Base-by-base conservation (phyloP, 352 stramenopile species). In the Globisporangium acanthophoron region DNA sequence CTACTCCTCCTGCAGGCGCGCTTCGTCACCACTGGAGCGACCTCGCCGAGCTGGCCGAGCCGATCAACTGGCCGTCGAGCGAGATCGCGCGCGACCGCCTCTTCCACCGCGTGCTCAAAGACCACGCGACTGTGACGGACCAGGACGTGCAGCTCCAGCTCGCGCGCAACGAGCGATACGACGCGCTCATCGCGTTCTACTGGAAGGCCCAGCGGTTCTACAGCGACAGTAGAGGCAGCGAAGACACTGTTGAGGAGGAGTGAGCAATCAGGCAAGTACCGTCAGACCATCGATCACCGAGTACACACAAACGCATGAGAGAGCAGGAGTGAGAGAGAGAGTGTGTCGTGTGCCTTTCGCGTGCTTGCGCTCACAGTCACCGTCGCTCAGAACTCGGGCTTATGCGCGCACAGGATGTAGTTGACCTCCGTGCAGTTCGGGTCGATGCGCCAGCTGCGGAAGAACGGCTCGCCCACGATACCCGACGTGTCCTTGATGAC, bases 401-500 rank as follows among this genome's bases (percentile, higher is more conserved):
- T 94, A 27, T 76, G 67, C 18, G 83, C 85, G 49, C 79, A 90
- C 53, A 94, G 62, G 61, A 93, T 88, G 70, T 94, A 94, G 61
- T 94, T 94, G 66, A 94, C 67, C 51, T 73, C 69, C 45, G 75
- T 90, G 65, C 78, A 91, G 52, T 73, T 88, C 18, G 77, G 68
- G 56, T 90, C 69, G 52, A 92, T 85, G 56, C 64, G 73, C 85
- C 85, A 94, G 46, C 76, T 85, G 47, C 74, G 74, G 31, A 81
- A 71, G 41, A 93, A 79, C 37, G 83, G 85, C 48, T 90, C 76
- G 33, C 83, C 85, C 12, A 94, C 74, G 62, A 94, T 91, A 0
- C 85, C 85, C 0, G 80, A 90, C 39, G 92, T 66, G 51, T 94
- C 74, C 59, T 86, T 80, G 45, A 88, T 64, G 21, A 62, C 58